Evolutionary conservation across 2,329 filamentous ascomycete genomes (phyloP).

Genomic region (Ramularia collo-cygni): DNA sequence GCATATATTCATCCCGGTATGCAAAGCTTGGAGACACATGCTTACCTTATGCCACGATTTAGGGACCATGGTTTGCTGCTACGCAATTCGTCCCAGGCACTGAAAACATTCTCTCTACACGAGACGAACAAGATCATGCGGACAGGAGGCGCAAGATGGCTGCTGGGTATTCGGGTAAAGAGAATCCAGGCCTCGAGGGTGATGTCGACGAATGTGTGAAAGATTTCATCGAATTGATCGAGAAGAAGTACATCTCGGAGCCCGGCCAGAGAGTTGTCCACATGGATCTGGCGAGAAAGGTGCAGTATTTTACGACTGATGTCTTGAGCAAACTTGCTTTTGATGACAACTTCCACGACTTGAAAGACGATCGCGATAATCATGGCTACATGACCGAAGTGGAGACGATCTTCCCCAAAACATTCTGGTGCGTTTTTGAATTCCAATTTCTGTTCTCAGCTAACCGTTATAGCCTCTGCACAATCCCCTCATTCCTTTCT

Average conservation of each 20-base stretch:
- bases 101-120: slow-evolving; percentile 6
- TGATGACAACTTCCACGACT: slow-evolving; percentile 6
- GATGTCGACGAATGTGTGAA: slow-evolving; percentile 5
- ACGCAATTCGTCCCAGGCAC: slow-evolving; percentile 8
- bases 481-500: not conserved
- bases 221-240: slow-evolving; percentile 4
- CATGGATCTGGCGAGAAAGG: slow-evolving; percentile 9
- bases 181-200: slow-evolving; percentile 5
- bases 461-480: not conserved
- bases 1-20: too few relatives aligned
- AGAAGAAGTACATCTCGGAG: not conserved
- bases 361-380: slow-evolving; percentile 7
- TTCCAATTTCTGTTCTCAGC: not conserved
- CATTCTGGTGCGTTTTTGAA: not conserved
- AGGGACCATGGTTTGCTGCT: slow-evolving; percentile 2
- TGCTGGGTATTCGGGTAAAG: slow-evolving; percentile 9
- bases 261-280: not conserved
- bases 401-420: slow-evolving; percentile 7
- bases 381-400: slow-evolving; percentile 7
- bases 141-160: slow-evolving; percentile 5
- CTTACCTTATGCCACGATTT: too few relatives aligned
- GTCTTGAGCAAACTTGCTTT: slow-evolving; percentile 10
- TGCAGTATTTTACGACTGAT: slow-evolving; percentile 7
- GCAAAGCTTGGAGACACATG: too few relatives aligned
- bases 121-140: slow-evolving; percentile 6